Conservation (phyloP, 257 asterid genomes). For the Fraxinus quadrangulata region DNA sequence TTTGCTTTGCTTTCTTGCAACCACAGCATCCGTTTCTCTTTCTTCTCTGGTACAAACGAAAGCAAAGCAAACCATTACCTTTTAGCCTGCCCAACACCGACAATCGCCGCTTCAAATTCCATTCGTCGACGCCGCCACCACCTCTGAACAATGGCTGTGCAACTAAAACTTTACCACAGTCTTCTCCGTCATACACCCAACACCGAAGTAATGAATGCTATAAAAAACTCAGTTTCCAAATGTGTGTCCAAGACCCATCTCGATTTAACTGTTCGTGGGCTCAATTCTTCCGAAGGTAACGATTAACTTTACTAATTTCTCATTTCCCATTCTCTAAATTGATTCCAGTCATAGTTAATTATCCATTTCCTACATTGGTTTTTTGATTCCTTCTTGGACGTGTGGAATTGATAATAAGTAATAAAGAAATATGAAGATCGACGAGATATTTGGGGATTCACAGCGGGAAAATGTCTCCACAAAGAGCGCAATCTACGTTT, state of each 20-base stretch:
- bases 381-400: neutral
- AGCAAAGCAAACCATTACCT: no score
- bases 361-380: constrained; percentile 1
- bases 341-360: neutral
- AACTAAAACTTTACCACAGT: no score
- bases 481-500: constrained; percentile 78
- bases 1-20: no score
- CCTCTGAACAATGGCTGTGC: no score
- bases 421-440: constrained; percentile 59
- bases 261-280: constrained; percentile 59
- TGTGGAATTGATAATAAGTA: constrained; percentile 16
- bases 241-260: constrained; percentile 84
- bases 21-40: no score
- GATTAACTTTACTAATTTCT: neutral
- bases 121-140: no score
- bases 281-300: neutral
- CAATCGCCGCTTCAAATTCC: no score
- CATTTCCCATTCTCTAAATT: constrained; percentile 18
- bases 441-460: constrained; percentile 72
- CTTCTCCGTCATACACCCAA: constrained; percentile 3
- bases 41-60: no score
- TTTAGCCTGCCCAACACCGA: no score
- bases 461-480: constrained; percentile 52
- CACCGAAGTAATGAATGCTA: constrained; percentile 46
- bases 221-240: constrained; percentile 52